A percentile compares a stretch with the other conserved stretches of the same genome.
These are phyloP conservation scores for Penicillium chermesinum DNA, from an alignment of 495 filamentous ascomycete species.

Conservation along the genomic window DNA sequence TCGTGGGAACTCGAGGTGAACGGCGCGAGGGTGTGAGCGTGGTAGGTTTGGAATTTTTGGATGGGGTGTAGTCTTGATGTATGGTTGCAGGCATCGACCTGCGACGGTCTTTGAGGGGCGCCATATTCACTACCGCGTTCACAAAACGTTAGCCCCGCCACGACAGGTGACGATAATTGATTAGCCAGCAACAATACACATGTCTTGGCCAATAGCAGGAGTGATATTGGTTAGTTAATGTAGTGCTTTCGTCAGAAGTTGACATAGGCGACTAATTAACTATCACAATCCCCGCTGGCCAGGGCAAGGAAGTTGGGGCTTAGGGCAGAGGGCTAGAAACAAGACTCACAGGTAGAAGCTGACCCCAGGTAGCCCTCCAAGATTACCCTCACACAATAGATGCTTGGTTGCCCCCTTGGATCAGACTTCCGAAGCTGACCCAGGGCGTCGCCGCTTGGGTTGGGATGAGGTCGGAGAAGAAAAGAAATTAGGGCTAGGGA, in stretches of 20 bases:
- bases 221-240: too few relatives aligned
- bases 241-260: conserved; percentile 17
- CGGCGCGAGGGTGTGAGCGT: conserved; percentile 20
- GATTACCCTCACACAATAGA: background rate
- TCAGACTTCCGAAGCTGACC: background rate
- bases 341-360: conserved; percentile 13
- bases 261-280: too few relatives aligned
- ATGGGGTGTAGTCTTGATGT: background rate
- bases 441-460: conserved; percentile 2
- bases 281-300: conserved; percentile 8
- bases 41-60: background rate
- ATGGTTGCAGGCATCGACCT: conserved; percentile 19
- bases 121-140: conserved; percentile 16
- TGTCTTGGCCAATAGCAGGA: too few relatives aligned
- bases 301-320: conserved; percentile 13
- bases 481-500: conserved; percentile 33
- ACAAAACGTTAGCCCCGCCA: conserved; percentile 2
- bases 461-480: conserved; percentile 20
- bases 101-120: conserved; percentile 20
- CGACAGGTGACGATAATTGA: too few relatives aligned
- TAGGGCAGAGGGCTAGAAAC: conserved; percentile 11
- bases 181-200: too few relatives aligned
- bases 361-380: background rate
- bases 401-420: background rate
- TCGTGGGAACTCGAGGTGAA: conserved; percentile 14